A percentile compares a stretch with the other conserved stretches of the same genome.
These are phyloP conservation scores for Discostella pseudostelligera DNA, from an alignment of 108 stramenopile species.

Conservation along the genomic window DNA sequence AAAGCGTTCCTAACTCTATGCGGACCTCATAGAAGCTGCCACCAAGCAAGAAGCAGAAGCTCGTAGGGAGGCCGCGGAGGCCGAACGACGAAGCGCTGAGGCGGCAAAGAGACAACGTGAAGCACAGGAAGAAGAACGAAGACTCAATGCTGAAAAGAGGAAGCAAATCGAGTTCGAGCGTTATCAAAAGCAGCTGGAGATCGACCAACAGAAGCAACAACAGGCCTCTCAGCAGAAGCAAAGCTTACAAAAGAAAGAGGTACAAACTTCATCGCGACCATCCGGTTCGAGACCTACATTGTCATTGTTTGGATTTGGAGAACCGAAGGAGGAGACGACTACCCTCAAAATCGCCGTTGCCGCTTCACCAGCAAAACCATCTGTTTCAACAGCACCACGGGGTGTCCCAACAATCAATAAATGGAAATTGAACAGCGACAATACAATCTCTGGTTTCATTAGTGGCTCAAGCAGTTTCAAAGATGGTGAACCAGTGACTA, in stretches of 20 bases:
- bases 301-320: conserved; percentile 32
- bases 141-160: conserved; percentile 12
- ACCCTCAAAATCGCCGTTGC: conserved; percentile 4
- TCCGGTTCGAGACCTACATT: conserved; percentile 21
- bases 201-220: conserved; percentile 10
- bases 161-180: conserved; percentile 21
- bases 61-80: conserved; percentile 4
- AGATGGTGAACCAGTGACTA: conserved; percentile 30
- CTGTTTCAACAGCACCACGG: conserved; percentile 24
- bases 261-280: neutral
- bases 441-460: conserved; percentile 39
- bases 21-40: neutral
- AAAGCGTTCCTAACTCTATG: neutral
- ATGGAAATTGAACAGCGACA: conserved; percentile 33
- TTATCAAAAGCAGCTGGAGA: conserved; percentile 17
- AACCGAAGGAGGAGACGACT: conserved; percentile 5
- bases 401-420: conserved; percentile 34
- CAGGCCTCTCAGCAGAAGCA: conserved; percentile 11
- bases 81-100: conserved; percentile 7
- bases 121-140: conserved; percentile 21
- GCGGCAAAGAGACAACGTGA: conserved; percentile 14
- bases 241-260: conserved; percentile 3
- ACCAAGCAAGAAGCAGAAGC: conserved; percentile 14
- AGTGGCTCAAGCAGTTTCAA: conserved; percentile 27
- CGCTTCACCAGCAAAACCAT: conserved; percentile 5